Percentiles rank a stretch among this genome's conserved stretches.
These are phyloP conservation scores for Psilocybe tampanensis DNA, from an alignment of 768 basidiomycete genomes.

Conservation along the genomic window DNA sequence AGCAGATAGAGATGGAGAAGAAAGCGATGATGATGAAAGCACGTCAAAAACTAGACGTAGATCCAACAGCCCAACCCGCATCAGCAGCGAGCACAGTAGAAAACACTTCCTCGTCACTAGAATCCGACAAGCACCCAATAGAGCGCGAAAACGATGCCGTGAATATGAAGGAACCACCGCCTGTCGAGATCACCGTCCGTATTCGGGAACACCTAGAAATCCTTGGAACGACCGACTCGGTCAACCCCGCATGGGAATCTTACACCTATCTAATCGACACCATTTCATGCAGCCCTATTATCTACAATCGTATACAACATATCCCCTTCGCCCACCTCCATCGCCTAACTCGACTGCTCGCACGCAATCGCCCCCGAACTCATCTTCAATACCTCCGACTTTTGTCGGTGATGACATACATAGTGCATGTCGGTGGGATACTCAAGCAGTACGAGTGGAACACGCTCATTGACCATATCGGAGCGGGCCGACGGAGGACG, in stretches of 20 bases:
- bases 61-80: background rate
- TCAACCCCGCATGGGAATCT: slow-evolving; percentile 43
- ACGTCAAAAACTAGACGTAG: background rate
- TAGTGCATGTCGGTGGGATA: slow-evolving; percentile 56
- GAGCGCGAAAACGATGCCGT: background rate
- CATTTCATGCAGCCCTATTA: slow-evolving; percentile 22
- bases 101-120: background rate
- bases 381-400: slow-evolving; percentile 64
- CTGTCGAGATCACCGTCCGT: slow-evolving; percentile 4
- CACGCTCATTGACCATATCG: slow-evolving; percentile 66
- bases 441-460: slow-evolving; percentile 78
- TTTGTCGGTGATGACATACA: slow-evolving; percentile 62
- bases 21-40: too few species aligned
- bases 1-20: too few species aligned
- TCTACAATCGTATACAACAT: slow-evolving; percentile 22
- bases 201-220: slow-evolving; percentile 17
- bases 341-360: slow-evolving; percentile 61
- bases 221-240: slow-evolving; percentile 21
- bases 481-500: slow-evolving; percentile 65
- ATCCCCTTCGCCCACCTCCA: slow-evolving; percentile 56
- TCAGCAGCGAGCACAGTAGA: background rate
- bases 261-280: slow-evolving; percentile 39
- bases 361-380: slow-evolving; percentile 54
- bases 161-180: slow-evolving; percentile 13
- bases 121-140: background rate